These are phyloP conservation scores for Aureobasidium pullulans DNA, from an alignment of 2,329 filamentous ascomycete genomes.

Conservation along the genomic window DNA sequence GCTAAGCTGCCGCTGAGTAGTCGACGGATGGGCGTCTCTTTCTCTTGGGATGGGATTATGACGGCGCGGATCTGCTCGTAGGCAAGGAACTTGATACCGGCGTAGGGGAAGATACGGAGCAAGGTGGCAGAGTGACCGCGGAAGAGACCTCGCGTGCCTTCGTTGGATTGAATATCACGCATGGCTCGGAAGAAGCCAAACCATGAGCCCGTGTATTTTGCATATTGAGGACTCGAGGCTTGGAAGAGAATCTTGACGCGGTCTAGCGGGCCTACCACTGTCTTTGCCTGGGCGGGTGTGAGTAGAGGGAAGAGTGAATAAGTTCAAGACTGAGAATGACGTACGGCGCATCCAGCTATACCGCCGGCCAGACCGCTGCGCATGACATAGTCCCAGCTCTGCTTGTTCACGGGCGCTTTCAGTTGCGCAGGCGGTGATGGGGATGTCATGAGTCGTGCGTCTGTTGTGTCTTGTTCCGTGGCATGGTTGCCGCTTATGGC, in stretches of 20 bases:
- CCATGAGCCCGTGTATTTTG: conserved; percentile 88
- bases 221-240: conserved; percentile 85
- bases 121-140: conserved; percentile 92
- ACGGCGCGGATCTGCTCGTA: conserved; percentile 89
- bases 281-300: conserved; percentile 65
- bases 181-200: conserved; percentile 75
- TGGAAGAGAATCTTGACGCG: conserved; percentile 99
- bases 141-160: conserved; percentile 72
- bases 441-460: conserved; percentile 37
- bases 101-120: conserved; percentile 92
- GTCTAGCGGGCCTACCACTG: conserved; percentile 88
- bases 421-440: conserved; percentile 29
- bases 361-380: conserved; percentile 82
- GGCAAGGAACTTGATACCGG: conserved; percentile 93
- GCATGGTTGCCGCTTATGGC: conserved; percentile 27
- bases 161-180: conserved; percentile 68
- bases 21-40: conserved; percentile 75
- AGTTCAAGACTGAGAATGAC: conserved; percentile 28
- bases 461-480: conserved; percentile 14
- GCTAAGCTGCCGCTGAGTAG: conserved; percentile 67
- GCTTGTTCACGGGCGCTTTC: conserved; percentile 55
- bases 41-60: conserved; percentile 61
- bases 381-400: conserved; percentile 75
- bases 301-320: not conserved
- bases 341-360: conserved; percentile 82